Conservation (phyloP, 1,284 basidiomycete genomes). For the Sporisorium sorghi region DNA sequence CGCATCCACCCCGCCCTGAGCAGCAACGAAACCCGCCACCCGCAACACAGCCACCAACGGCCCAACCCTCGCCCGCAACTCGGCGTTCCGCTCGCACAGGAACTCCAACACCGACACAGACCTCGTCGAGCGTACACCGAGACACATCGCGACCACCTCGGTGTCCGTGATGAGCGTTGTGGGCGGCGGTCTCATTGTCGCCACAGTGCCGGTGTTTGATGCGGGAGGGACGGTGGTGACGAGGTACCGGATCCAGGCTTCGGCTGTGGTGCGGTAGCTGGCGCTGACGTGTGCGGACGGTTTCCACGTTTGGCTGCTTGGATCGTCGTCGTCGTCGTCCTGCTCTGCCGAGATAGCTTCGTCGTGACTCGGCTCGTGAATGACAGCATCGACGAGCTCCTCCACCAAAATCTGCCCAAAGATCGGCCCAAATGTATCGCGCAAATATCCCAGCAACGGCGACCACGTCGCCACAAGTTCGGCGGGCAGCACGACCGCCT, state of each 20-base stretch:
- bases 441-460: conserved; percentile 34
- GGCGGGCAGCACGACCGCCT: conserved; percentile 12
- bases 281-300: not conserved
- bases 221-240: conserved; percentile 19
- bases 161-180: conserved; percentile 16
- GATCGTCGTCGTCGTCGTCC: conserved; percentile 12
- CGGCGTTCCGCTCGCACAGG: conserved; percentile 18
- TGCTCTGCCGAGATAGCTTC: not conserved
- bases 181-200: conserved; percentile 3
- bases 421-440: conserved; percentile 28
- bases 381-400: conserved; percentile 28
- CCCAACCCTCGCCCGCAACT: conserved; percentile 15
- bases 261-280: conserved; percentile 34
- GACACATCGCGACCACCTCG: conserved; percentile 29
- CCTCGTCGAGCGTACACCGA: conserved; percentile 4
- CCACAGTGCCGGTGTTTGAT: not conserved
- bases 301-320: conserved; percentile 28
- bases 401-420: conserved; percentile 35
- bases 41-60: conserved; percentile 18
- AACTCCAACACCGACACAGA: conserved; percentile 19
- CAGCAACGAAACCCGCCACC: conserved; percentile 9
- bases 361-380: conserved; percentile 1
- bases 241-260: conserved; percentile 42
- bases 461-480: conserved; percentile 32
- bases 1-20: not conserved